Percentiles rank a stretch among this genome's conserved stretches.
Conservation (phyloP, 257 asterid genomes). For the Penstemon davidsonii region DNA sequence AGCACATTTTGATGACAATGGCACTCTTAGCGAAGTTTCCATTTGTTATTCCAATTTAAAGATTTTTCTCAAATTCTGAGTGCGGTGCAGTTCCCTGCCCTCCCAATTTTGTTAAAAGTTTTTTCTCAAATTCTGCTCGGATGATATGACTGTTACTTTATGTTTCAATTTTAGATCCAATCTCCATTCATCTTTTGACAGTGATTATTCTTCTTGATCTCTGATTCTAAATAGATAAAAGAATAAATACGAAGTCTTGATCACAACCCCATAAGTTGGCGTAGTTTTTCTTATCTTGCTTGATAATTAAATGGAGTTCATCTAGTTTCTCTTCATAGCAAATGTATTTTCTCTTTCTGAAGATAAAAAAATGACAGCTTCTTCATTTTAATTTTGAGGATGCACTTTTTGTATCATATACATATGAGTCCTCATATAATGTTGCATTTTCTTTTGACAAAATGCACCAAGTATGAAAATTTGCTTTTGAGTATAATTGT, state of each 20-base stretch:
- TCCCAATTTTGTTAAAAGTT: too few species aligned
- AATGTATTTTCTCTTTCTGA: neutral
- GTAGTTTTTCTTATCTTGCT: neutral
- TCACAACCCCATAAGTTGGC: neutral
- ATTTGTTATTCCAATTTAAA: too few species aligned
- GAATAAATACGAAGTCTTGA: slow-evolving; percentile 1
- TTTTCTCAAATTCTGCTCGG: slow-evolving; percentile 1
- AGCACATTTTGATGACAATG: too few species aligned
- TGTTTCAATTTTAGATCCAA: neutral
- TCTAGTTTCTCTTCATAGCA: neutral
- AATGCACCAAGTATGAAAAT: slow-evolving; percentile 14
- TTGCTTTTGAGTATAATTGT: neutral
- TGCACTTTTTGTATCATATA: slow-evolving; percentile 12
- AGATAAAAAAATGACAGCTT: neutral
- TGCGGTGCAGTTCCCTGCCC: too few species aligned
- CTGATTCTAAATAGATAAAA: neutral
- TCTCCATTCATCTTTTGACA: neutral
- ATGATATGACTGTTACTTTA: neutral
- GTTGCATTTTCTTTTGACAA: slow-evolving; percentile 23
- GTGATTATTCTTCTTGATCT: too few species aligned
- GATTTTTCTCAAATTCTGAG: too few species aligned
- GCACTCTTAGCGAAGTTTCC: too few species aligned
- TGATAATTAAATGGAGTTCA: slow-evolving; percentile 9
- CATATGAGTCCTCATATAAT: slow-evolving; percentile 9
- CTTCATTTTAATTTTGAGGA: neutral